Evolutionary conservation across 176 grass and related monocot species (phyloP).

Genomic region (maize (Zea mays)): Zm-B73-REFERENCE-NAM-5.0 NC_050096.1:205575501-205576000

Average conservation of each 20-base stretch:
- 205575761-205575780: neutral
- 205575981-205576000: neutral
- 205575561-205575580: slow-evolving; percentile 4
- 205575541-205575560: slow-evolving; percentile 9
- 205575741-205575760: neutral
- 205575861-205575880: neutral
- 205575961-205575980: neutral
- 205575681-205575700: slow-evolving; percentile 16
- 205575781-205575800: neutral
- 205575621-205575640: slow-evolving; percentile 16
- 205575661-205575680: slow-evolving; percentile 42
- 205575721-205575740: neutral
- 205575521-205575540: slow-evolving; percentile 9
- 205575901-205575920: neutral
- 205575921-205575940: neutral
- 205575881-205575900: neutral
- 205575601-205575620: slow-evolving; percentile 14
- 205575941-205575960: neutral
- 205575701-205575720: slow-evolving; percentile 5
- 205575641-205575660: slow-evolving; percentile 6
- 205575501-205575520: neutral
- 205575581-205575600: slow-evolving; percentile 2
- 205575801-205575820: neutral
- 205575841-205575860: neutral
- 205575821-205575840: neutral